phyloP scores from a whole-genome alignment of 305 asterid genomes.

The Solanum hybrid region DNA sequence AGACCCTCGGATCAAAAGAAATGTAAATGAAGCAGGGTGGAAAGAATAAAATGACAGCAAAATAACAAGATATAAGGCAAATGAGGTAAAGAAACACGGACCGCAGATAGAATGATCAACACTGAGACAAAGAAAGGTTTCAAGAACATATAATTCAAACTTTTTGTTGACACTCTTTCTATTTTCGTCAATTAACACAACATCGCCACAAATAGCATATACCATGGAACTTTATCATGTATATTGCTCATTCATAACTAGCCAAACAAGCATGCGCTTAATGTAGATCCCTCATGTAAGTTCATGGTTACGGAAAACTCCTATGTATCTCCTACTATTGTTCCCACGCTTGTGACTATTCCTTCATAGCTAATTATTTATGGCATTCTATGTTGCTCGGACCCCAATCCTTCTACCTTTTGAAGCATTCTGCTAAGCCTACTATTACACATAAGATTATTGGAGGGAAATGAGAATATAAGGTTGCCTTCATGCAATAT shows the following conservation, averaged over 20 bases:
- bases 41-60: neutral
- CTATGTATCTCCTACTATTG: neutral
- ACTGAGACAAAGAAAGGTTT: neutral
- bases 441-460: neutral
- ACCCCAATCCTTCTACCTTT: neutral
- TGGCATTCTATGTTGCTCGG: neutral
- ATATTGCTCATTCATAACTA: neutral
- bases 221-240: neutral
- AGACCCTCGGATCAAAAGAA: neutral
- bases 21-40: neutral
- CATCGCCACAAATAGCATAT: neutral
- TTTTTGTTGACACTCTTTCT: neutral
- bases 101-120: neutral
- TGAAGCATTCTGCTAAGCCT: neutral
- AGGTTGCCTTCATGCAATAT: neutral
- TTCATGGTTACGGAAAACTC: neutral
- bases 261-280: neutral
- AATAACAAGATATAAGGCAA: neutral
- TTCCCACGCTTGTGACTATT: neutral
- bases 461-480: neutral
- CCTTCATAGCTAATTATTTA: neutral
- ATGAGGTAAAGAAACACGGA: neutral
- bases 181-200: neutral
- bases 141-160: neutral
- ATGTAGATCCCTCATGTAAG: neutral